phyloP scores from a whole-genome alignment of 805 yeast species.

The Saturnispora serradocipensis region DNA sequence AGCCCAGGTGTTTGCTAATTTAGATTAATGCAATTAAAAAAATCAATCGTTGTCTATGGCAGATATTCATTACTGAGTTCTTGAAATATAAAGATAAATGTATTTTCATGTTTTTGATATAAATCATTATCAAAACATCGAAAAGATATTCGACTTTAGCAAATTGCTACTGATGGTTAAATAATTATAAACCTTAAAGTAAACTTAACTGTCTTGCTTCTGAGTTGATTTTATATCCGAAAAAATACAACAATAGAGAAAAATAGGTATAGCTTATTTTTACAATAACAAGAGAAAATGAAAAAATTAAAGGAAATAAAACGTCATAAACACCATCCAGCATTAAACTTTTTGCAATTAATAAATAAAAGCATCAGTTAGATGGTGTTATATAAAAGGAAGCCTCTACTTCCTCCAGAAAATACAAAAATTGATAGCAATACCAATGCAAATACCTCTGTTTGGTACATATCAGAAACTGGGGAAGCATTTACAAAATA shows the following conservation, averaged over 20 bases:
- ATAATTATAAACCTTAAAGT: too few species aligned
- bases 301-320: neutral
- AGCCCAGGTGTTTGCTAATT: too few species aligned
- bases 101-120: too few species aligned
- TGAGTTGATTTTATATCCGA: neutral
- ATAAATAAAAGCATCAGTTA: neutral
- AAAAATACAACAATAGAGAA: neutral
- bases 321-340: neutral
- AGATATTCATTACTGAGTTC: too few species aligned
- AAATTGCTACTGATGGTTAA: too few species aligned
- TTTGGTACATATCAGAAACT: constrained; percentile 77
- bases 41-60: too few species aligned
- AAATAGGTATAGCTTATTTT: neutral
- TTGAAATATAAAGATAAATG: too few species aligned
- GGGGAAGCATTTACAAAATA: constrained; percentile 80
- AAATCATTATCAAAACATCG: too few species aligned
- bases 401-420: constrained; percentile 50
- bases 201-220: neutral
- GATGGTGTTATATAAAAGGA: constrained; percentile 69
- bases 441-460: constrained; percentile 44
- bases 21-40: too few species aligned
- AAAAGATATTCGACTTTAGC: too few species aligned
- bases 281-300: neutral
- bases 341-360: neutral
- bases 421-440: constrained; percentile 32